phyloP scores from a whole-genome alignment of 2,329 filamentous ascomycete genomes.

The Truncatella angustata region DNA sequence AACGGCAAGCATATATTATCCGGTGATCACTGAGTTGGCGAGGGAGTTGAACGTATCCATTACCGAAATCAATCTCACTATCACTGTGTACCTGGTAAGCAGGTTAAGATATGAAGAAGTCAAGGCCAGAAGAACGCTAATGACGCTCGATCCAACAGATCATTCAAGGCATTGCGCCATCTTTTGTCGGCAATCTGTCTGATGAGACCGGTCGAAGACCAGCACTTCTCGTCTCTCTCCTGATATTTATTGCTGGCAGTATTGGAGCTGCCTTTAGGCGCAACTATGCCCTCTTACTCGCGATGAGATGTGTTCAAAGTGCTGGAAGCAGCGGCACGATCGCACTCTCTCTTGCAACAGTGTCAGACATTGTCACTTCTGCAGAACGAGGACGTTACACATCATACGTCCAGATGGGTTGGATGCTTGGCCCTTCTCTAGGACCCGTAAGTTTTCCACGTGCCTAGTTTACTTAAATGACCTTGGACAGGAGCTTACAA shows the following conservation, averaged over 20 bases:
- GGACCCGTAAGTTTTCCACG: not conserved
- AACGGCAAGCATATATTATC: conserved; percentile 1
- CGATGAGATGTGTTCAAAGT: conserved; percentile 40
- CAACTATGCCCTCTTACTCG: conserved; percentile 33
- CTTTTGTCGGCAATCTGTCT: conserved; percentile 35
- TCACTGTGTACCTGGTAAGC: conserved; percentile 39
- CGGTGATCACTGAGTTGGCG: not conserved
- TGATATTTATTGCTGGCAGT: conserved; percentile 32
- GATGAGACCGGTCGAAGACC: conserved; percentile 37
- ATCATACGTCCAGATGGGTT: conserved; percentile 33
- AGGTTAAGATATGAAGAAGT: not conserved
- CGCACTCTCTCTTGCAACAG: conserved; percentile 36
- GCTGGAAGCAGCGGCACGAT: conserved; percentile 43
- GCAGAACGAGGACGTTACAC: conserved; percentile 38
- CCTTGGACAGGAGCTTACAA: not conserved
- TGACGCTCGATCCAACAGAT: conserved; percentile 18
- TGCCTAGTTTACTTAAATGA: too few relatives aligned
- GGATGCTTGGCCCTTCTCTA: conserved; percentile 28
- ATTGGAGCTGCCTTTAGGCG: conserved; percentile 31
- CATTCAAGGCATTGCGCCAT: conserved; percentile 39
- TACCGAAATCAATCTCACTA: conserved; percentile 45
- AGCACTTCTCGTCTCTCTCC: conserved; percentile 33
- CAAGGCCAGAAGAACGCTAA: too few relatives aligned
- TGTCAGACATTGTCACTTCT: conserved; percentile 35
- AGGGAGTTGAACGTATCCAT: conserved; percentile 36